These are phyloP conservation scores for Leavenworthia alabamica DNA, from an alignment of 345 rosid genomes.

Conservation along the genomic window DNA sequence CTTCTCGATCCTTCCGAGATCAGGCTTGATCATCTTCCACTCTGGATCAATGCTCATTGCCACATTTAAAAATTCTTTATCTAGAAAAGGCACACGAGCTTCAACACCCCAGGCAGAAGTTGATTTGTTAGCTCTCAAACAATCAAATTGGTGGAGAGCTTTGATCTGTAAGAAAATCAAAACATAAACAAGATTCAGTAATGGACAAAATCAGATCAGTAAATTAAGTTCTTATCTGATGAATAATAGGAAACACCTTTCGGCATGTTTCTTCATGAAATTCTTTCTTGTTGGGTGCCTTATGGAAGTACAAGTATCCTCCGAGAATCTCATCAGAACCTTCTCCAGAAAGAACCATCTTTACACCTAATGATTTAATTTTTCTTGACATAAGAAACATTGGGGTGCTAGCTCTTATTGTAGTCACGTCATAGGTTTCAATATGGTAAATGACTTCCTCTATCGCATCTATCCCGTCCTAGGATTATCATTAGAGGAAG, in stretches of 20 bases:
- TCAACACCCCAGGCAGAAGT: conserved; percentile 89
- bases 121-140: conserved; percentile 77
- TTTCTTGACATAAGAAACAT: conserved; percentile 90
- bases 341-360: conserved; percentile 85
- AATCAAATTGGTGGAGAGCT: conserved; percentile 76
- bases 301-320: conserved; percentile 77
- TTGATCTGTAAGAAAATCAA: conserved; percentile 43
- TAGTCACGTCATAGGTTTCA: conserved; percentile 79
- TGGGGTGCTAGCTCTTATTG: conserved; percentile 81
- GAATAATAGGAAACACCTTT: conserved; percentile 41
- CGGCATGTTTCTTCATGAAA: conserved; percentile 72
- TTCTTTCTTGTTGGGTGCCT: conserved; percentile 78
- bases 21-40: conserved; percentile 74
- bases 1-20: conserved; percentile 72
- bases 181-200: not conserved
- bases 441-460: conserved; percentile 82
- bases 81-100: conserved; percentile 83
- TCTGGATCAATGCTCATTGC: conserved; percentile 82
- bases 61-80: conserved; percentile 53
- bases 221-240: not conserved
- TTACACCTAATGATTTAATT: conserved; percentile 76
- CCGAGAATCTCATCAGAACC: conserved; percentile 85
- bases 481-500: conserved; percentile 14
- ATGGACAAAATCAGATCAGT: not conserved
- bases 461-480: conserved; percentile 81